A percentile compares a stretch with the other conserved stretches of the same genome.
Evolutionary conservation across 768 basidiomycete genomes (phyloP).

Genomic region (Tricholoma hemisulphureum): DNA sequence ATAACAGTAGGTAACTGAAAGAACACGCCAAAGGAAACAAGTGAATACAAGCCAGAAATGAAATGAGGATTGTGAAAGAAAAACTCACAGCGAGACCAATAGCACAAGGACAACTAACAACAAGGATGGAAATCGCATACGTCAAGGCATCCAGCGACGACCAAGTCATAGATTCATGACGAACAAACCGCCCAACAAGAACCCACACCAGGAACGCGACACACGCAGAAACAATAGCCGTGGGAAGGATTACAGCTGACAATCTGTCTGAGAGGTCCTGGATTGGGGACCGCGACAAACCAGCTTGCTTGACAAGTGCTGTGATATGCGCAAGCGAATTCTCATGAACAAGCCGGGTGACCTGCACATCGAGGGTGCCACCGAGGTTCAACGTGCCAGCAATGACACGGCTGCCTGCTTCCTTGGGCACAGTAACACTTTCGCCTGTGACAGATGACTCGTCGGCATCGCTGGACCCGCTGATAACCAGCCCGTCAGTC

Average conservation of each 20-base stretch:
- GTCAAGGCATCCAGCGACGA: conserved; percentile 40
- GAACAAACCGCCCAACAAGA: conserved; percentile 29
- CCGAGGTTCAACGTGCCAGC: conserved; percentile 40
- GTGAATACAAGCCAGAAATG: neutral
- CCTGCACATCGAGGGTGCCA: conserved; percentile 33
- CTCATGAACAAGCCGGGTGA: conserved; percentile 35
- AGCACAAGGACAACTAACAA: conserved; percentile 55
- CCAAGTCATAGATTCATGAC: conserved; percentile 19
- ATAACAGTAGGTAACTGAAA: conserved; percentile 26
- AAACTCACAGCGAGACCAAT: conserved; percentile 31
- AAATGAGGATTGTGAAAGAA: too few relatives aligned
- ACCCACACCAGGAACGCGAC: conserved; percentile 38
- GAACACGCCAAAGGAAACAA: neutral
- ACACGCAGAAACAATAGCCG: conserved; percentile 41
- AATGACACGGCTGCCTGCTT: conserved; percentile 28
- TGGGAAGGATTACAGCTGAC: conserved; percentile 48
- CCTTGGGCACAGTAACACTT: conserved; percentile 36
- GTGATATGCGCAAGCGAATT: conserved; percentile 41
- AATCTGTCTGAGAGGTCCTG: conserved; percentile 50
- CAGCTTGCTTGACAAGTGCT: conserved; percentile 34
- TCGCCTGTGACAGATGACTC: conserved; percentile 46
- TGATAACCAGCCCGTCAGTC: conserved; percentile 37
- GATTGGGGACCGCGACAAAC: conserved; percentile 35
- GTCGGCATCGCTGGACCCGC: conserved; percentile 37
- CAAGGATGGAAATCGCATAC: conserved; percentile 51